Base-by-base conservation (phyloP, 208 protist species). In the Novymonas esmeraldas region DNA sequence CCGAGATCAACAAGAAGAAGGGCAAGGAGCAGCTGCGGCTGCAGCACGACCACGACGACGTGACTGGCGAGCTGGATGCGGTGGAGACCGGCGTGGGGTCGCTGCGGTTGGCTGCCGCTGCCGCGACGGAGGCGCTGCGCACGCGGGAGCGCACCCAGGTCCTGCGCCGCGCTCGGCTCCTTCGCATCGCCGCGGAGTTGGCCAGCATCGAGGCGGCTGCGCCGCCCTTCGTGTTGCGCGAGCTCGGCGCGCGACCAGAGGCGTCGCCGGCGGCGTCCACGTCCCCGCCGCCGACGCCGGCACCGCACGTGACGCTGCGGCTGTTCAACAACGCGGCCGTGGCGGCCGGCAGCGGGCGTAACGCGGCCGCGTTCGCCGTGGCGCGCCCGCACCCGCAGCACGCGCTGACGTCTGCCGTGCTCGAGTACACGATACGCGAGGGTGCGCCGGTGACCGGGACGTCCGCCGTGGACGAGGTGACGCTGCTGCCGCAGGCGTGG, bases 1-100 rank as follows among this genome's bases (percentile, higher is more conserved):
- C 48, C 20, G 83, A 89, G 70, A 54, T 83, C 28, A 41, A 9
- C 26, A 76, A 79, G 45, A 51, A 61, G 41, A 87, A 87, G 45
- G 86, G 86, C 0, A 84, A 84, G 60, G 89, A 95, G 64, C 68
- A 83, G 26, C 49, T 73, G 33, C 76, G 69, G 39, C 70, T 90
- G 36, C 75, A 85, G 61, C 63, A 71, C 42, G 82, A 87, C 42
- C 72, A 87, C 34, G 83, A 87, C 0, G 84, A 82, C 44, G 29
- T 90, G 57, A 50, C 26, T 29, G n/a, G 57, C 9, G 67, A 79
- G 45, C 45, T 87, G 6, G 39, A 64, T 2, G 55, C 64, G 24
- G 44, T 90, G 66, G 57, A 76, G 42, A 14, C 14, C 0, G 48
- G 72, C 9, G 65, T 81, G 18, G 65, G 55, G 9, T 54, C 57